Evolutionary conservation across 345 rosid species (phyloP).

Genomic region (Citrus inodora): DNA sequence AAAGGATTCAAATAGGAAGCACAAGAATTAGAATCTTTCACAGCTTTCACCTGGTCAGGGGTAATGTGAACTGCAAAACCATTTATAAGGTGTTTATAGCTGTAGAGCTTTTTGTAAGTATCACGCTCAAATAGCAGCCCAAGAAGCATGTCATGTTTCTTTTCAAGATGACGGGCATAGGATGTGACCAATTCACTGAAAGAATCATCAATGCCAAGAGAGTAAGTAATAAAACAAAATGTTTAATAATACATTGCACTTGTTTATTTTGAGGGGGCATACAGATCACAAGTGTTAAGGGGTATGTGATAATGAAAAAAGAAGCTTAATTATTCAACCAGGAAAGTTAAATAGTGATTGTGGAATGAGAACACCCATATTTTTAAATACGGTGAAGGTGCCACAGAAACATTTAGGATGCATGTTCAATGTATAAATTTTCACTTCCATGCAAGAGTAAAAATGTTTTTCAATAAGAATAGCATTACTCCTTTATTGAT

Average conservation of each 20-base stretch:
- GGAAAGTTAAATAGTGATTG: neutral
- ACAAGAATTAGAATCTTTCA: neutral
- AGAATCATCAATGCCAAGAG: neutral
- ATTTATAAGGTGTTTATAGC: constrained; percentile 92
- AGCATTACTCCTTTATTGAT: neutral
- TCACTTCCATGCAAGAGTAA: neutral
- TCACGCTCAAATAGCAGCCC: constrained; percentile 73
- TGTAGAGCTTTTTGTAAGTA: constrained; percentile 82
- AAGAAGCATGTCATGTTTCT: constrained; percentile 91
- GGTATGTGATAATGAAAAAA: neutral
- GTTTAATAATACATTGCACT: neutral
- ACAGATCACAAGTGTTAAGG: constrained; percentile 1
- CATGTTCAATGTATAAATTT: neutral
- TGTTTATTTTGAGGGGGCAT: neutral
- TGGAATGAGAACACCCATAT: neutral
- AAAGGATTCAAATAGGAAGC: neutral
- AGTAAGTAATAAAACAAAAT: neutral
- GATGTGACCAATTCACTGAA: constrained; percentile 79
- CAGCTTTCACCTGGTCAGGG: constrained; percentile 78
- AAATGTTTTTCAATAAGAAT: neutral
- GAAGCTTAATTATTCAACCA: neutral
- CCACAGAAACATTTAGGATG: neutral
- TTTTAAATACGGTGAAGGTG: neutral
- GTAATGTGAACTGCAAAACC: constrained; percentile 89
- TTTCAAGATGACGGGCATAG: constrained; percentile 82